Percentiles rank a stretch among this genome's conserved stretches.
Conservation (phyloP, 495 filamentous ascomycete genomes). For the Clohesyomyces aquaticus region DNA sequence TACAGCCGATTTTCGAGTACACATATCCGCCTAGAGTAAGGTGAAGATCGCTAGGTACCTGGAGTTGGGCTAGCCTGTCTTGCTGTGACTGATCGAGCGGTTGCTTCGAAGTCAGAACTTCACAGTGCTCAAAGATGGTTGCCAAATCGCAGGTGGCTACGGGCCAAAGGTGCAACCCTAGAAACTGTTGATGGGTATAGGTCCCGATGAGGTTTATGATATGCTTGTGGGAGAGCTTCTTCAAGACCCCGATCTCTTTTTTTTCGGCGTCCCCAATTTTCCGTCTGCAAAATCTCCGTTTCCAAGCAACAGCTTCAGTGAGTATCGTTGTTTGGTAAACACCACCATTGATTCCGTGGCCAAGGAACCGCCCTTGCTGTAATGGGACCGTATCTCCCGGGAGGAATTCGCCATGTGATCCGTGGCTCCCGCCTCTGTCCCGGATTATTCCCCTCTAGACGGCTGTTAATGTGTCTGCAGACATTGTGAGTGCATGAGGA, state of each 20-base stretch:
- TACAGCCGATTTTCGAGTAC: constrained; percentile 21
- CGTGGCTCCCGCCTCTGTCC: too few species aligned
- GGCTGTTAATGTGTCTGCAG: too few species aligned
- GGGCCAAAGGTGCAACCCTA: constrained; percentile 33
- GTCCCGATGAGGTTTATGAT: constrained; percentile 33
- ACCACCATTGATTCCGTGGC: constrained; percentile 33
- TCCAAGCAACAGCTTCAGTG: constrained; percentile 34
- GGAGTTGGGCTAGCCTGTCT: constrained; percentile 6
- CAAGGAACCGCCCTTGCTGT: constrained; percentile 35
- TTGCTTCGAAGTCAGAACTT: constrained; percentile 2
- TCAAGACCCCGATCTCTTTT: constrained; percentile 35
- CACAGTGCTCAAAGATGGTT: constrained; percentile 32
- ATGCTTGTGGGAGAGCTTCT: constrained; percentile 32
- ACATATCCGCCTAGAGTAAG: neutral
- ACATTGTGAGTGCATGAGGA: too few species aligned
- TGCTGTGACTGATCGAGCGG: neutral
- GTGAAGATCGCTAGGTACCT: constrained; percentile 2
- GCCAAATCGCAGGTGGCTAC: constrained; percentile 36
- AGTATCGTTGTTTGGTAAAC: constrained; percentile 33
- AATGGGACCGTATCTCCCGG: constrained; percentile 26
- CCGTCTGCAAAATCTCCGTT: constrained; percentile 25
- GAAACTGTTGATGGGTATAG: constrained; percentile 34
- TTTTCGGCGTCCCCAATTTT: constrained; percentile 28
- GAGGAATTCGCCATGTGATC: constrained; percentile 35
- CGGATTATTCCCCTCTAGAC: too few species aligned